A percentile compares a stretch with the other conserved stretches of the same genome.
These are phyloP conservation scores for Asterophora parasitica DNA, from an alignment of 768 basidiomycete species.

Conservation along the genomic window DNA sequence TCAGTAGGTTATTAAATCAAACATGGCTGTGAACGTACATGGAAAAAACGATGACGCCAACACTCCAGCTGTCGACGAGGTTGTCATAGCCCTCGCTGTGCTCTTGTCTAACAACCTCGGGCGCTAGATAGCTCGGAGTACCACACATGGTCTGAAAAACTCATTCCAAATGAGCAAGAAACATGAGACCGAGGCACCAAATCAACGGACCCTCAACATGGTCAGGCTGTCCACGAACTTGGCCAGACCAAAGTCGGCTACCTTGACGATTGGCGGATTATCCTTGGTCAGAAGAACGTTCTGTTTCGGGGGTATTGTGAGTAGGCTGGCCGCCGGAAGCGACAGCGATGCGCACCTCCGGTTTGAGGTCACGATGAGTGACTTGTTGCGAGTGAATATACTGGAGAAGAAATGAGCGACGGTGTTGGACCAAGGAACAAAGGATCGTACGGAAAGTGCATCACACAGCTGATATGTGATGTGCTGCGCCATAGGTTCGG, in stretches of 20 bases:
- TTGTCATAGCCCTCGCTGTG: constrained; percentile 74
- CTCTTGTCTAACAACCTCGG: constrained; percentile 77
- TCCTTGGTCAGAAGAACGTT: constrained; percentile 80
- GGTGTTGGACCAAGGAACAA: background rate
- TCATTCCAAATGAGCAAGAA: background rate
- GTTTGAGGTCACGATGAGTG: constrained; percentile 92
- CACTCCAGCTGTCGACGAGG: constrained; percentile 93
- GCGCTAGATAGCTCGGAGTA: constrained; percentile 91
- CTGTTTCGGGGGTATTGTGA: constrained; percentile 27
- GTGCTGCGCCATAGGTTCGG: constrained; percentile 54
- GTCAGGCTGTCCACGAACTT: constrained; percentile 83
- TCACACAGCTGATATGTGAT: constrained; percentile 83
- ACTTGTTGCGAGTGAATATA: constrained; percentile 75
- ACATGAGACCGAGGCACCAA: background rate
- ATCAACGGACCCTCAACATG: constrained; percentile 58
- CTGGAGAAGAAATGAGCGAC: constrained; percentile 19
- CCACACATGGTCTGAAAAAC: constrained; percentile 82
- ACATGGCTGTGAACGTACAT: constrained; percentile 44
- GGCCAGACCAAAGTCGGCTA: constrained; percentile 95
- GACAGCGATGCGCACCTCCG: constrained; percentile 48
- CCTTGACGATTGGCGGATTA: constrained; percentile 69
- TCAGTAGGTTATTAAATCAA: background rate
- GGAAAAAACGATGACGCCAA: constrained; percentile 90
- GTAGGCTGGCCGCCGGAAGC: background rate
- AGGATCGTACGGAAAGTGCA: constrained; percentile 56